Percentiles rank a stretch among this genome's conserved stretches.
phyloP scores from a whole-genome alignment of 192 early-diverging fungal species.

The Chytriomyces sp. region DNA sequence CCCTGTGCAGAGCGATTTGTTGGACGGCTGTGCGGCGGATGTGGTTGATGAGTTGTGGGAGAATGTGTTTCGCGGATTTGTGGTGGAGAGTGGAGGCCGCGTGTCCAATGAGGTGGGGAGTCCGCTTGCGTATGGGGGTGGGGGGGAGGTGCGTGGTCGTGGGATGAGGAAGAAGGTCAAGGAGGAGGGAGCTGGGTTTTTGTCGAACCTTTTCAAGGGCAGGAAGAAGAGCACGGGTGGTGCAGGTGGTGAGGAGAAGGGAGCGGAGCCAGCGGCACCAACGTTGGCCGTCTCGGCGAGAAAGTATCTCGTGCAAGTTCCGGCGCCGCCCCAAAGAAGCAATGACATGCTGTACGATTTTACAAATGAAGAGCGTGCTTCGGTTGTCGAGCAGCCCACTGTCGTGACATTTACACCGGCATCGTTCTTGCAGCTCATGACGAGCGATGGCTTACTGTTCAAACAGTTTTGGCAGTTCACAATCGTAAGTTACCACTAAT shows the following conservation, averaged over 20 bases:
- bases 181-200: neutral
- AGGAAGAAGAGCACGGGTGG: neutral
- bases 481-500: neutral
- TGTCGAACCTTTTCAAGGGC: neutral
- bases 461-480: slow-evolving; percentile 4
- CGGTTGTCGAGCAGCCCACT: neutral
- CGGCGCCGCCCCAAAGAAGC: neutral
- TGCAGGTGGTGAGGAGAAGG: neutral
- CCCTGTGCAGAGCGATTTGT: slow-evolving; percentile 3
- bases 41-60: neutral
- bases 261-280: neutral
- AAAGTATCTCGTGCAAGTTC: neutral
- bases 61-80: slow-evolving; percentile 10
- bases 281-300: neutral
- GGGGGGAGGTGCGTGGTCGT: neutral
- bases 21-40: slow-evolving; percentile 23
- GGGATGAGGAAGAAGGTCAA: neutral
- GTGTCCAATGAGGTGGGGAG: neutral
- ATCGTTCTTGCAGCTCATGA: slow-evolving; percentile 4
- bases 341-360: neutral
- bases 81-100: neutral
- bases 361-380: neutral
- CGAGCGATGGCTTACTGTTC: neutral
- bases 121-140: neutral
- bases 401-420: neutral